Conservation (phyloP, 2,329 filamentous ascomycete genomes). For the Fusarium hostae region DNA sequence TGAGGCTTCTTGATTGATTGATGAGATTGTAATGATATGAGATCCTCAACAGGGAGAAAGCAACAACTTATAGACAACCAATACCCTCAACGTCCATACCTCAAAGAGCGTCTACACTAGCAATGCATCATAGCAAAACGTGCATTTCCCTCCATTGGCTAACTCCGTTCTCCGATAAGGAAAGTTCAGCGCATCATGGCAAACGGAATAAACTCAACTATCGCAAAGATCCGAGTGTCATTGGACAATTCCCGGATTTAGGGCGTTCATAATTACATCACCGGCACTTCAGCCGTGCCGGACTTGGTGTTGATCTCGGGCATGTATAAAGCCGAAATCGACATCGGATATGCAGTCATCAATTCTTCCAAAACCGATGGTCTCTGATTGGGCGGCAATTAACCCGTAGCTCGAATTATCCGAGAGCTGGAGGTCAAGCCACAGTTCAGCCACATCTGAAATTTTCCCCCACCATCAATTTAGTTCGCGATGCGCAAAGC, state of each 20-base stretch:
- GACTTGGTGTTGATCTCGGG: slow-evolving; percentile 21
- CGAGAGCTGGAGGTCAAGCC: slow-evolving; percentile 17
- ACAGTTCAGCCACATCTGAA: slow-evolving; percentile 41
- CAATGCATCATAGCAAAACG: background rate
- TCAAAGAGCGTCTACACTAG: background rate
- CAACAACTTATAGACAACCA: slow-evolving; percentile 1
- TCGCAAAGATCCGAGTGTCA: background rate
- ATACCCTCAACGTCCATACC: background rate
- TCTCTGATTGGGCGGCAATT: slow-evolving; percentile 11
- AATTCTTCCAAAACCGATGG: slow-evolving; percentile 41
- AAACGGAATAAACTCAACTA: background rate
- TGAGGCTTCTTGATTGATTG: background rate
- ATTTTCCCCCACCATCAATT: slow-evolving; percentile 44
- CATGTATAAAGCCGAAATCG: slow-evolving; percentile 24
- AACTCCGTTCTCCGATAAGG: background rate
- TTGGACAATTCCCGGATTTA: slow-evolving; percentile 15
- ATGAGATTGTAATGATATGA: background rate
- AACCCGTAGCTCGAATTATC: slow-evolving; percentile 32
- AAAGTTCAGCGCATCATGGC: background rate
- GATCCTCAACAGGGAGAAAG: no score
- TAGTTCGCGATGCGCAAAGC: slow-evolving; percentile 15
- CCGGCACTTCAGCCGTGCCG: background rate
- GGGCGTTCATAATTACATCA: slow-evolving; percentile 27
- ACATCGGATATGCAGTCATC: slow-evolving; percentile 18
- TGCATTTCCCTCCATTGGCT: background rate